Conservation (phyloP, 2,329 filamentous ascomycete species). For the Fusarium hostae region DNA sequence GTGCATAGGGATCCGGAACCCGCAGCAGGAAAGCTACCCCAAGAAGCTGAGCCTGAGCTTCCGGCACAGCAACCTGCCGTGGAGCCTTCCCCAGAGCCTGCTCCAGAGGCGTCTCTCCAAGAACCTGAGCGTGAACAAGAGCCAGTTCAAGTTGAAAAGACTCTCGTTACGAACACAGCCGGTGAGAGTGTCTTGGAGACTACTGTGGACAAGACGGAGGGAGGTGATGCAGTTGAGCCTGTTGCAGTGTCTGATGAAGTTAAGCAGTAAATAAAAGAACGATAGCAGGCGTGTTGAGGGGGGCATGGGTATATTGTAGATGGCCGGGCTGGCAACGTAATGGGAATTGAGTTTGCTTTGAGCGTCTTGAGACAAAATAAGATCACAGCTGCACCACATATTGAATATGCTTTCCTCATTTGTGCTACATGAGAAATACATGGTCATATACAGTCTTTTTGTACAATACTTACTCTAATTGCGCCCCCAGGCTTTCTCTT, state of each 20-base stretch:
- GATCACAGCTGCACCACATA: background rate
- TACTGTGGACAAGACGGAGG: constrained; percentile 50
- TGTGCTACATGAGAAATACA: constrained; percentile 8
- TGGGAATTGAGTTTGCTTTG: constrained; percentile 2
- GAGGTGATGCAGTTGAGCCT: constrained; percentile 49
- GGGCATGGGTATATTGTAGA: constrained; percentile 12
- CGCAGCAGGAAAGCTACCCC: constrained; percentile 14
- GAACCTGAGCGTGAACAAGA: constrained; percentile 8
- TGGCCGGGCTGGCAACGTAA: constrained; percentile 15
- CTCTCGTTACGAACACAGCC: constrained; percentile 55
- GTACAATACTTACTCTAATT: constrained; percentile 7
- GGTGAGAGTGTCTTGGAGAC: constrained; percentile 58
- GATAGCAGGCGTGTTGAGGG: background rate
- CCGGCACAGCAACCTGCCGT: constrained; percentile 28
- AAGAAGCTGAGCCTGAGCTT: constrained; percentile 24
- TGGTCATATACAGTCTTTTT: constrained; percentile 5
- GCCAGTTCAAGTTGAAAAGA: constrained; percentile 45
- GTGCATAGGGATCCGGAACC: constrained; percentile 24
- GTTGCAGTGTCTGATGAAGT: constrained; percentile 51
- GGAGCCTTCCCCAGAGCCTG: constrained; percentile 17
- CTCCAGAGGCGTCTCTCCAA: constrained; percentile 2
- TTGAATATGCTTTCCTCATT: background rate
- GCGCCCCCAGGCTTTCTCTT: constrained; percentile 44
- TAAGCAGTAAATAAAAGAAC: constrained; percentile 39
- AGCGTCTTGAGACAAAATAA: background rate